Base-by-base conservation (phyloP, 805 yeast species). In the Candida parachauliodes region DNA sequence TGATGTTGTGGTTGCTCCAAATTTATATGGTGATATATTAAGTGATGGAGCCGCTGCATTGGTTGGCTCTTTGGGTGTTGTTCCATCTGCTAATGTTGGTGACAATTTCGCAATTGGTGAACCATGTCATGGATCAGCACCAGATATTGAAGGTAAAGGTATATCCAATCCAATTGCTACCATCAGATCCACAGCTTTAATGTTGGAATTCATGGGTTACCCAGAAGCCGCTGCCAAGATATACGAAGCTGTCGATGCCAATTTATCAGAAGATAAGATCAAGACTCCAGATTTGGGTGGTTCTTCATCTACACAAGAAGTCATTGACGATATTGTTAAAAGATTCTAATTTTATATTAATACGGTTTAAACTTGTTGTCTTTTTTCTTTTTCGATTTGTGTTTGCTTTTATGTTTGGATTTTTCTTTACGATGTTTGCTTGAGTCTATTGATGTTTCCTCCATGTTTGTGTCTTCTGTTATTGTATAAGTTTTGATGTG, bases 61-160 rank as follows among this genome's bases (percentile, higher is more conserved):
- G 40, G 96, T 91, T 41, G 98, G 98, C 35, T 91, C 98, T 21
- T 77, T 93, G 48, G 98, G 98, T 59, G 95, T 93, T 41, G 97
- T 93, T 40, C 98, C 98, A 55, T 83, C 95, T 38, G 98, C 98
- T 44, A 93, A 93, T 57, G 98, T 93, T 46, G 98, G 98, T 55
- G 96, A 88, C 59, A 68, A 74, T 60, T 91, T 93, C 59, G 97
- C 94, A 46, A 88, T 93, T 59, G 98, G 98, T 61, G 98, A 93
- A 70, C 98, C 98, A 59, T 89, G 97, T 60, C 98, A 93, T 68
- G 98, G 98, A 45, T 86, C 96, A 40, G 98, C 98, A 39, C 98
- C 98, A 40, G 98, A 93, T 63, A 93, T 93, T 50, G 96, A 89
- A 60, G 98, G 98, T 52, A 81, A 76, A 65, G 93, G 93, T 54